phyloP scores from a whole-genome alignment of 306 rosid species.

The Vigna nakashimae region DNA sequence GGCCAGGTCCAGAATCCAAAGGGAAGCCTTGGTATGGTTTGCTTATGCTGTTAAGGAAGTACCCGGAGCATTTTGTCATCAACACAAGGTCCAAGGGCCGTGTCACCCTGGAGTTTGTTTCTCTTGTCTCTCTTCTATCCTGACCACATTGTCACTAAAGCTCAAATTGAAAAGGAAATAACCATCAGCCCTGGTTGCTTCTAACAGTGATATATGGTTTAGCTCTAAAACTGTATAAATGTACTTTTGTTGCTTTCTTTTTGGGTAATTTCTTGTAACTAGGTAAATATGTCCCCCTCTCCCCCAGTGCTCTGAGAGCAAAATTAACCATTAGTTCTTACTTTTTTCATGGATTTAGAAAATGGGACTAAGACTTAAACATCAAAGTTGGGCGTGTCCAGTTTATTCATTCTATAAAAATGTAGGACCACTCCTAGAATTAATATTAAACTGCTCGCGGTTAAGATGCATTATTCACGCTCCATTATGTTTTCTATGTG shows the following conservation, averaged over 20 bases:
- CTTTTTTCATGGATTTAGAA: neutral
- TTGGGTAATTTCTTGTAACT: neutral
- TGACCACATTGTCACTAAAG: conserved; percentile 35
- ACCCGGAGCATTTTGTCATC: conserved; percentile 98
- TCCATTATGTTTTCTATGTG: no score
- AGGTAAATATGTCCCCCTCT: neutral
- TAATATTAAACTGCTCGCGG: neutral
- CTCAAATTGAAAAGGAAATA: neutral
- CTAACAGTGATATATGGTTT: neutral
- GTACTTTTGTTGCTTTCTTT: neutral
- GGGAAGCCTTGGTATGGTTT: conserved; percentile 97
- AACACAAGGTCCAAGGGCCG: conserved; percentile 97
- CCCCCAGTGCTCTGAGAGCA: neutral
- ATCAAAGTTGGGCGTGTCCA: neutral
- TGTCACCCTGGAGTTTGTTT: conserved; percentile 82
- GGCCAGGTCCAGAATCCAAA: conserved; percentile 92
- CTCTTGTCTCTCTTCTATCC: conserved; percentile 91
- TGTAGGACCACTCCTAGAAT: neutral
- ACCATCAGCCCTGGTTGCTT: neutral
- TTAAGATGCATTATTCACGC: neutral
- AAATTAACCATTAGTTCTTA: neutral
- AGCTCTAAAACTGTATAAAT: neutral
- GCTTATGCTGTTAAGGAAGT: conserved; percentile 91
- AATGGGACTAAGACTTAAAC: neutral
- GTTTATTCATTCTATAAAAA: neutral